Evolutionary conservation across 257 asterid species (phyloP), one percentile per base, ranked within the genome.

Genomic region (Ilex aquifolium): DNA sequence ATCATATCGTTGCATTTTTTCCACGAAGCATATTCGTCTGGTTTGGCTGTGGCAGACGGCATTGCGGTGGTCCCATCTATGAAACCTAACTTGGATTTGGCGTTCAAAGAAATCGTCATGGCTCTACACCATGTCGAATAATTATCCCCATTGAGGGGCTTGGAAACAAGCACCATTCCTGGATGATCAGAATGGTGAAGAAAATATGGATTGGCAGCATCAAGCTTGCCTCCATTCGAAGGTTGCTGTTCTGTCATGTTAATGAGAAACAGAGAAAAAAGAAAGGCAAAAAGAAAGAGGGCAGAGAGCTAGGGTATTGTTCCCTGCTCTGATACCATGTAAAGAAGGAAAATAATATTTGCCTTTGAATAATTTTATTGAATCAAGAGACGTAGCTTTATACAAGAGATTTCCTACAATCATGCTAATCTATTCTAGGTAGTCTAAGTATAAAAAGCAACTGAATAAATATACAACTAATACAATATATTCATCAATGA

Each of bases 61-160:
- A 50, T 50, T 50, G 5, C 13, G 56, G 21, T 11, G 56, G 56
- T 50, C 8, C 56, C 56, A 14, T 50, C 5, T 50, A 50, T 10
- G 56, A 50, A 50, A n/a, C 56, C 56, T 3, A 50, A 50, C 56
- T 50, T 50, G 56, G 56, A 50, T 50, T 11, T 50, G 56, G 56
- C 15, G 16, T 50, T 50, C 56, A 50, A 50, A 50, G 56, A 50
- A n/a, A 50, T 50, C 1, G 56, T 50, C 56, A 50, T 50, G 21
- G 2, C 56, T 50, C 56, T 21, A 21, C 27, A 21, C 27, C 27
- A 21, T 21, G 27, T 21, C 27, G 16, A 50, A 50, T 50, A 50
- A 50, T 50, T 50, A 50, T 50, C 56, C 56, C 56, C 56, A 50
- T 50, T 50, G 56, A 50, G 56, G 21, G 56, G 56, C 21, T 50